A percentile compares a stretch with the other conserved stretches of the same genome.
These are phyloP conservation scores for Podaxis mareebaensis DNA, from an alignment of 768 basidiomycete genomes.

Conservation along the genomic window DNA sequence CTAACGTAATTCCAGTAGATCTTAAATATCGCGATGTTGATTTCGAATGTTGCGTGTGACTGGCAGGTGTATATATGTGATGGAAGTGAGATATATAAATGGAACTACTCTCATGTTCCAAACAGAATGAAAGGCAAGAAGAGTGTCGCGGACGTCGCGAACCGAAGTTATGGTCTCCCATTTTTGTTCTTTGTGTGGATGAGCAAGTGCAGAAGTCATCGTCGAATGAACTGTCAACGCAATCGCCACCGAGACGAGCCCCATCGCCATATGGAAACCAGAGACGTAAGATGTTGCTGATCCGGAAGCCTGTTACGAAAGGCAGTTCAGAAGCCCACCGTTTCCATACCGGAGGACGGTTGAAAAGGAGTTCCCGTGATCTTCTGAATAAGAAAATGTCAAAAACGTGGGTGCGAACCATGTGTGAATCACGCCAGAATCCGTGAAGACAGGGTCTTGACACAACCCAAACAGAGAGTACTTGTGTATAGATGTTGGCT, in stretches of 20 bases:
- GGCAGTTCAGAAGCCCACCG: conserved; percentile 77
- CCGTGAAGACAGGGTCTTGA: conserved; percentile 6
- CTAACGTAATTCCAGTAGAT: background rate
- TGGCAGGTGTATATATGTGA: background rate
- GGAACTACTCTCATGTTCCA: background rate
- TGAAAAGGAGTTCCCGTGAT: conserved; percentile 85
- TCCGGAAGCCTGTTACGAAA: conserved; percentile 53
- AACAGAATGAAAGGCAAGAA: background rate
- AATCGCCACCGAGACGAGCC: conserved; percentile 75
- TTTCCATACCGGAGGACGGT: conserved; percentile 79
- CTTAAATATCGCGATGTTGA: background rate
- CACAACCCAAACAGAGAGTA: conserved; percentile 65
- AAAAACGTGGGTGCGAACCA: background rate
- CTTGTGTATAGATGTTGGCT: conserved; percentile 74
- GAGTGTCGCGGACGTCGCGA: background rate
- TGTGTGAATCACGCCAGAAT: background rate
- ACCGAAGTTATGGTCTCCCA: conserved; percentile 41
- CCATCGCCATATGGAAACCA: conserved; percentile 75
- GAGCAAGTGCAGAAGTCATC: conserved; percentile 64
- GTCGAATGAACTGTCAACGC: conserved; percentile 81
- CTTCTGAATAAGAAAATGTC: conserved; percentile 23
- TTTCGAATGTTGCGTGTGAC: conserved; percentile 1
- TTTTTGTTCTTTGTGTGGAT: conserved; percentile 56
- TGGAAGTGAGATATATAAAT: background rate
- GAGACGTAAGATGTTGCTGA: conserved; percentile 57